Percentiles rank a stretch among this genome's conserved stretches.
Evolutionary conservation across 495 filamentous ascomycete species (phyloP).

Genomic region (Trichoderma reesei): DNA sequence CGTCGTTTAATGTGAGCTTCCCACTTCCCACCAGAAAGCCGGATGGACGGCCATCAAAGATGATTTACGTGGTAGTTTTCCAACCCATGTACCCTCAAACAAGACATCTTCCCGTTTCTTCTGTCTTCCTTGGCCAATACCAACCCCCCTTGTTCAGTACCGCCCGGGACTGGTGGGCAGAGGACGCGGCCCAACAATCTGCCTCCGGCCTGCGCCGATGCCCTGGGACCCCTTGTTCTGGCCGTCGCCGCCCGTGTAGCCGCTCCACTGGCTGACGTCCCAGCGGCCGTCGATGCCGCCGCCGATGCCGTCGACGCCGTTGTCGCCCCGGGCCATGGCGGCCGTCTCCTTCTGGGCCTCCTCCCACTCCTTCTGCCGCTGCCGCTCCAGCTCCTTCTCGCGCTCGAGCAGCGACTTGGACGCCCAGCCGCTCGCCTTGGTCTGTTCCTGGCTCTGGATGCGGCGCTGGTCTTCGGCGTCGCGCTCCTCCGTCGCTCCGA

Average conservation of each 20-base stretch:
- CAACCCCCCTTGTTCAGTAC: neutral
- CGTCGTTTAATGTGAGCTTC: neutral
- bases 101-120: neutral
- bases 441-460: slow-evolving; percentile 52
- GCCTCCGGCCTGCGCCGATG: slow-evolving; percentile 64
- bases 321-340: slow-evolving; percentile 39
- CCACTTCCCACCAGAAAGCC: neutral
- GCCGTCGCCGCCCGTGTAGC: slow-evolving; percentile 73
- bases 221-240: slow-evolving; percentile 65
- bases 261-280: slow-evolving; percentile 81
- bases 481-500: slow-evolving; percentile 49
- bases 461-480: slow-evolving; percentile 62
- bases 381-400: slow-evolving; percentile 92
- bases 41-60: neutral
- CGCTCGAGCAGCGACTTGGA: slow-evolving; percentile 78
- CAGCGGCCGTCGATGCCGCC: slow-evolving; percentile 55
- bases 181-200: slow-evolving; percentile 70
- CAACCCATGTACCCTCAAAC: neutral
- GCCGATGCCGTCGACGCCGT: slow-evolving; percentile 43
- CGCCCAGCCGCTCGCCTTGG: slow-evolving; percentile 65
- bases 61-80: neutral
- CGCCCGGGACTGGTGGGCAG: slow-evolving; percentile 27
- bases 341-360: slow-evolving; percentile 69
- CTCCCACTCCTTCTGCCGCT: slow-evolving; percentile 92
- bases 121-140: neutral